A percentile compares a stretch with the other conserved stretches of the same genome.
Conservation (phyloP, 2,329 filamentous ascomycete genomes). For the Fusarium coffeatum region DNA sequence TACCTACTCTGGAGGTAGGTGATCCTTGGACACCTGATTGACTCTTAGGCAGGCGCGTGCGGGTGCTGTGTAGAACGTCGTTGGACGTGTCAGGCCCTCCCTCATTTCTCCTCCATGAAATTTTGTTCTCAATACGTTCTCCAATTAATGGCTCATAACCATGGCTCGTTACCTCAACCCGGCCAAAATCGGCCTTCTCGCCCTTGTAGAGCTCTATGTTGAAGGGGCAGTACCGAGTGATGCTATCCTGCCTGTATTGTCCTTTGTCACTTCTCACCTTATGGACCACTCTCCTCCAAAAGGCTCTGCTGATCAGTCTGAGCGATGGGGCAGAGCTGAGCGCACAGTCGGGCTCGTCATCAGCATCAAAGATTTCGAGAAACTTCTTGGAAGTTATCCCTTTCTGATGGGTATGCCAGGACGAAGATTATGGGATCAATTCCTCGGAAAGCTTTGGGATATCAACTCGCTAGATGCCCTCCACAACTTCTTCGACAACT, state of each 20-base stretch:
- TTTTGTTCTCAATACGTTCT: background rate
- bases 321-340: slow-evolving; percentile 62
- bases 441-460: slow-evolving; percentile 84
- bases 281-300: slow-evolving; percentile 60
- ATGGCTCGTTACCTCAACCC: slow-evolving; percentile 92
- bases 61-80: slow-evolving; percentile 3
- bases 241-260: slow-evolving; percentile 79
- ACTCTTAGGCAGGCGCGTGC: slow-evolving; percentile 29
- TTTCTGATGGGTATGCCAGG: slow-evolving; percentile 73
- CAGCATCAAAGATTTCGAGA: slow-evolving; percentile 69
- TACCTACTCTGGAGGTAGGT: background rate
- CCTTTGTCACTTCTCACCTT: slow-evolving; percentile 80
- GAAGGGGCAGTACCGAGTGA: slow-evolving; percentile 75
- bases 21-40: slow-evolving; percentile 4
- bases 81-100: background rate
- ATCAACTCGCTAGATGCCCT: slow-evolving; percentile 85
- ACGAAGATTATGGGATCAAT: slow-evolving; percentile 86
- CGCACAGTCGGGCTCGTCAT: slow-evolving; percentile 64
- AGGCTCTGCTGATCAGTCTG: slow-evolving; percentile 41
- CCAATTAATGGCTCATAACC: background rate
- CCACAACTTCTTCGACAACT: slow-evolving; percentile 77
- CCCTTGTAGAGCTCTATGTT: slow-evolving; percentile 84
- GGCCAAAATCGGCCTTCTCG: slow-evolving; percentile 84
- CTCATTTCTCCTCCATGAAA: background rate
- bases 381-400: slow-evolving; percentile 63